Conservation (phyloP, 768 basidiomycete species). For the Suillus americanus region DNA sequence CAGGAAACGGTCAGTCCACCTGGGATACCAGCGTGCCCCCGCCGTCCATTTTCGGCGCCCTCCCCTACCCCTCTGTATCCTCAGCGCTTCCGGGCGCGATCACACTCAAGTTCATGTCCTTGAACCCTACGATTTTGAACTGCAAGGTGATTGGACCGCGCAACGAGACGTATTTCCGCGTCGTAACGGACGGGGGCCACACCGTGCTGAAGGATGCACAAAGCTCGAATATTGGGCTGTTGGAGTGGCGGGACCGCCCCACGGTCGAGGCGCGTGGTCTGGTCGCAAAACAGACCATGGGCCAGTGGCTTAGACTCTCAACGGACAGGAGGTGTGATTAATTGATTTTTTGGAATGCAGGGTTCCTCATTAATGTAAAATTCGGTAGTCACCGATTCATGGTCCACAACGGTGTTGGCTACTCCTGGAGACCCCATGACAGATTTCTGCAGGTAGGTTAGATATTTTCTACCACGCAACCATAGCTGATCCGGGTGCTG, state of each 20-base stretch:
- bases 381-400: slow-evolving; percentile 44
- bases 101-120: slow-evolving; percentile 49
- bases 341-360: not conserved
- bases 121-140: slow-evolving; percentile 54
- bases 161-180: slow-evolving; percentile 44
- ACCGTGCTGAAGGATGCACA: slow-evolving; percentile 53
- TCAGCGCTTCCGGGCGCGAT: slow-evolving; percentile 34
- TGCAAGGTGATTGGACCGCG: slow-evolving; percentile 53
- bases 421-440: slow-evolving; percentile 56
- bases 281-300: slow-evolving; percentile 47
- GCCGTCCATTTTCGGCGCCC: slow-evolving; percentile 63
- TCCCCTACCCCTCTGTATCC: slow-evolving; percentile 49
- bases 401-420: slow-evolving; percentile 48
- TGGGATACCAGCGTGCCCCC: slow-evolving; percentile 22
- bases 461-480: slow-evolving; percentile 1
- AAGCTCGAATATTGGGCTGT: slow-evolving; percentile 47
- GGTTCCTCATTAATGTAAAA: not conserved
- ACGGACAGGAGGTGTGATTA: slow-evolving; percentile 42
- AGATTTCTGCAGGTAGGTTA: slow-evolving; percentile 51
- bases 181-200: slow-evolving; percentile 53
- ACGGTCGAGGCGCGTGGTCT: slow-evolving; percentile 54
- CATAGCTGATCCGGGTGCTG: not conserved
- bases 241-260: slow-evolving; percentile 54
- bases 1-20: slow-evolving; percentile 13
- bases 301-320: slow-evolving; percentile 56